phyloP scores from a whole-genome alignment of 306 rosid species.

The Malus domestica region ASM211411v1 NC_041805.1:27942501-27943000 shows the following conservation, averaged over 20 bases:
- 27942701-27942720: neutral
- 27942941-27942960: neutral
- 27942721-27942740: neutral
- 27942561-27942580: neutral
- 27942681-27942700: neutral
- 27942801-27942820: neutral
- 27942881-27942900: neutral
- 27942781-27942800: neutral
- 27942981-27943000: neutral
- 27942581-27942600: neutral
- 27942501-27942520: neutral
- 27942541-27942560: neutral
- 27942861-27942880: no score
- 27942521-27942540: neutral
- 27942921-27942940: neutral
- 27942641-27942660: neutral
- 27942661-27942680: neutral
- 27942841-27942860: no score
- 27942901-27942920: neutral
- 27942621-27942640: neutral
- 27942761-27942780: neutral
- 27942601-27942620: neutral
- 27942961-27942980: neutral
- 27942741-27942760: neutral
- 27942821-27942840: no score